Base-by-base conservation (phyloP, 192 early-diverging fungal species). In the Pilaira anomala region DNA sequence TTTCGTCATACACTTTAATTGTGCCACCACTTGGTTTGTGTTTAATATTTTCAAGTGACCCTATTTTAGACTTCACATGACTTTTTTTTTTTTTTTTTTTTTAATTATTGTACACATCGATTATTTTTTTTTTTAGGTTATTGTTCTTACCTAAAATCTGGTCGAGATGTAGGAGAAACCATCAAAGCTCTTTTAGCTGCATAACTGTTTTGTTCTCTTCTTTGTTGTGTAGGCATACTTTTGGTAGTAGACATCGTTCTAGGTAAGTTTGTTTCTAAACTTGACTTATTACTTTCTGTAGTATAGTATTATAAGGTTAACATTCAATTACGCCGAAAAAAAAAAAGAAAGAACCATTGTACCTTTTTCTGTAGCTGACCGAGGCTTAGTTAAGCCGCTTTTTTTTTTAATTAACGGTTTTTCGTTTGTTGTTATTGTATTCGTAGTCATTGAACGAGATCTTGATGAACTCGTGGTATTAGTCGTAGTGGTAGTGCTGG, bases 1-100 rank as follows among this genome's bases (percentile, higher is more conserved):
- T 36, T 26, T 30, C 18, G 25, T 36, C 24, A 55, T 45, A 57
- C 5, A 57, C 44, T 21, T 29, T 57, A 11, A 29, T 29, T 16
- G 53, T 53, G 40, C 64, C 54, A 39, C 64, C 64, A 16, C 45
- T 30, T 1, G 64, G 64, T n/a, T 65, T 65, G 30, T 58, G 56
- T 58, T 58, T 58, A 14, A 58, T 42, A 36, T 58, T 58, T 21
- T 58, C 56, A 18, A 58, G 9, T 1, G 56, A 58, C 7, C 56
- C 56, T 58, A 58, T 58, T 58, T 58, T 58, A 6, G 56, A 58
- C 36, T 58, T 58, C 40, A 58, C 40, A 42, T 58, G 33, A 42
- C 56, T 58, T 19, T 4, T 45, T 18, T 46, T 18, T 7, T 1
- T 46, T 14, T 1, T 14, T 13, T 14, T 46, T 8, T 46, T 18